Evolutionary conservation across 2,329 filamentous ascomycete species (phyloP).

Genomic region (Albophoma yamanashiensis): DNA sequence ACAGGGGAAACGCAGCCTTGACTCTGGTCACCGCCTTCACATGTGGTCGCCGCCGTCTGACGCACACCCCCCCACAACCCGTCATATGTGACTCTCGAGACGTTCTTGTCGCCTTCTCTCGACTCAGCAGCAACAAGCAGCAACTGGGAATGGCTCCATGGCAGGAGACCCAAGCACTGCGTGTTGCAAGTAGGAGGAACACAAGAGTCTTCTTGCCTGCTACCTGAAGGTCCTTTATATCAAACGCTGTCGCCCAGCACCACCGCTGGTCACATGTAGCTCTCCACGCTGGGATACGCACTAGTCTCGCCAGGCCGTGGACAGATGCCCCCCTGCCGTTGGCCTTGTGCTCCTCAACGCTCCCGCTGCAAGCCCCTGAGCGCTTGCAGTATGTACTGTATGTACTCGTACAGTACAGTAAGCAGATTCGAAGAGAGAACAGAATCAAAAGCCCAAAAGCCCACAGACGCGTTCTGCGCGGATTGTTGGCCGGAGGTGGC

Average conservation of each 20-base stretch:
- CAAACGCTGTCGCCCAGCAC: not conserved
- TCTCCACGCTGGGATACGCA: not conserved
- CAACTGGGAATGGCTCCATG: too few relatives aligned
- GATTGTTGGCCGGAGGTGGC: not conserved
- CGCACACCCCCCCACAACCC: not conserved
- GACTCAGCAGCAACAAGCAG: not conserved
- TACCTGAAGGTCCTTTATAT: not conserved
- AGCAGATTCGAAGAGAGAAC: not conserved
- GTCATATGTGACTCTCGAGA: not conserved
- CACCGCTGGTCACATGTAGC: not conserved
- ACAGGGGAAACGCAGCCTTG: not conserved
- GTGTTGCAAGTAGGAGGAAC: not conserved
- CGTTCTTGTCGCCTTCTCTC: not conserved
- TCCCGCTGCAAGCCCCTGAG: not conserved
- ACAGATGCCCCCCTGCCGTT: not conserved
- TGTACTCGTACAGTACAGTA: too few relatives aligned
- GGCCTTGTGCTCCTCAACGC: not conserved
- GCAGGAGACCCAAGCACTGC: not conserved
- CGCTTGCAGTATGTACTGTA: conserved; percentile 2
- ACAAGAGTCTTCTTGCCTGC: not conserved
- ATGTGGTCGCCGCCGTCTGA: not conserved
- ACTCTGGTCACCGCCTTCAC: not conserved
- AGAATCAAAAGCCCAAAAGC: not conserved
- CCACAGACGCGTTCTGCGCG: not conserved
- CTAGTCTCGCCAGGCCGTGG: not conserved